phyloP scores from a whole-genome alignment of 805 yeast genomes.

The Yarrowia sp. region DNA sequence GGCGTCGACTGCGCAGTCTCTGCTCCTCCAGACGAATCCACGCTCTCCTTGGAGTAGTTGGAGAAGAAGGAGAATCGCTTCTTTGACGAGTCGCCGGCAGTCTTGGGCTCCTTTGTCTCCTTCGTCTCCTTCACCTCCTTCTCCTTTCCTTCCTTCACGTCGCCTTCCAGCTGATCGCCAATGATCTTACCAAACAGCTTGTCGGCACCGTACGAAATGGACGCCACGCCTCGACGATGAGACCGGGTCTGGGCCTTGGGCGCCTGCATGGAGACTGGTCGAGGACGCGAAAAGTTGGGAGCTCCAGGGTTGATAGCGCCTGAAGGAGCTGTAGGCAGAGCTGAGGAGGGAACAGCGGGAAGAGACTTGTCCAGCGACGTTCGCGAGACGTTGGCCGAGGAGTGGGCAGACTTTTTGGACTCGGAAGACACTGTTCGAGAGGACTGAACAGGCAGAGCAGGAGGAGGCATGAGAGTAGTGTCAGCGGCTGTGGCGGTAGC shows the following conservation, averaged over 20 bases:
- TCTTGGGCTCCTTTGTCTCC: not conserved
- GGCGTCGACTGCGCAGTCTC: slow-evolving; percentile 19
- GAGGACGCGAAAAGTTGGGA: slow-evolving; percentile 35
- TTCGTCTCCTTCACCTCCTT: slow-evolving; percentile 2
- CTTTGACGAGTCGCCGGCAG: not conserved
- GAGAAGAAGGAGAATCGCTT: slow-evolving; percentile 38
- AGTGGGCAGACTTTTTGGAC: slow-evolving; percentile 10
- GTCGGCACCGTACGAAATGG: slow-evolving; percentile 46
- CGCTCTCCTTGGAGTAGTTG: slow-evolving; percentile 38
- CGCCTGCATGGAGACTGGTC: slow-evolving; percentile 38
- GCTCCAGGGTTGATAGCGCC: slow-evolving; percentile 19
- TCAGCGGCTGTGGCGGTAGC: not conserved
- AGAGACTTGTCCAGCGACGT: slow-evolving; percentile 13
- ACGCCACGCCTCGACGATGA: slow-evolving; percentile 45
- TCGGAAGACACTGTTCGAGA: not conserved
- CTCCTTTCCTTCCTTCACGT: not conserved
- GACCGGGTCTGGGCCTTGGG: slow-evolving; percentile 27
- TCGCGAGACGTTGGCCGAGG: not conserved
- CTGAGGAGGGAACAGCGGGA: slow-evolving; percentile 1
- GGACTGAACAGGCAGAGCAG: not conserved
- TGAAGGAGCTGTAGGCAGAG: not conserved
- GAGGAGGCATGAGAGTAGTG: slow-evolving; percentile 3
- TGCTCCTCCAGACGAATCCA: slow-evolving; percentile 2
- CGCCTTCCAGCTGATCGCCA: slow-evolving; percentile 39
- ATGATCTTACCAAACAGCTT: slow-evolving; percentile 44